A percentile compares a stretch with the other conserved stretches of the same genome.
These are phyloP conservation scores for Candida maesae DNA, from an alignment of 805 yeast species.

Conservation along the genomic window DNA sequence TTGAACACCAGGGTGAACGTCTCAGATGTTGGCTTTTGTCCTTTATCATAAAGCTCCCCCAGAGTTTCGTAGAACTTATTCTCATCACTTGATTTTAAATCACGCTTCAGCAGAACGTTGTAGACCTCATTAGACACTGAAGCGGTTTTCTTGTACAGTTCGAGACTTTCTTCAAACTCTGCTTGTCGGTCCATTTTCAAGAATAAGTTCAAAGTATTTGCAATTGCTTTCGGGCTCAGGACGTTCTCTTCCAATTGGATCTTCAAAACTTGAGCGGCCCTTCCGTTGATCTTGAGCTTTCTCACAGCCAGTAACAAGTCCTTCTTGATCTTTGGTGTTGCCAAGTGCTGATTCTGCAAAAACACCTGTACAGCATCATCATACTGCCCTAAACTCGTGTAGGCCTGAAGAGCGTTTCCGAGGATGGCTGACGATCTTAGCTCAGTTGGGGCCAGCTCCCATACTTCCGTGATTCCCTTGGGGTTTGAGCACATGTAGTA, in stretches of 20 bases:
- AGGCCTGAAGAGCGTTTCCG: constrained; percentile 13
- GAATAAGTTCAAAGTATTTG: background rate
- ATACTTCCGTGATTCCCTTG: constrained; percentile 3
- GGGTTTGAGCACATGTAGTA: constrained; percentile 8
- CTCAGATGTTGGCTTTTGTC: constrained; percentile 10
- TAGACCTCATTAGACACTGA: too few relatives aligned
- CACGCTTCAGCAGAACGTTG: constrained; percentile 13
- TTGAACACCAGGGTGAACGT: constrained; percentile 18
- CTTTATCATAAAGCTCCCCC: constrained; percentile 3
- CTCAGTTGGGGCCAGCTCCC: constrained; percentile 4
- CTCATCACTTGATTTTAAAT: background rate
- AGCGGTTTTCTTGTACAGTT: too few relatives aligned
- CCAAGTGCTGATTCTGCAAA: constrained; percentile 1
- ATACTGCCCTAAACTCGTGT: constrained; percentile 6
- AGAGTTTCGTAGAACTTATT: constrained; percentile 6
- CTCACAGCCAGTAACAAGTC: constrained; percentile 12
- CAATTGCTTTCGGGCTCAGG: constrained; percentile 1
- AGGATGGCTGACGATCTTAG: background rate
- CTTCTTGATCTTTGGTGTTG: constrained; percentile 3
- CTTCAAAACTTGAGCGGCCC: constrained; percentile 2
- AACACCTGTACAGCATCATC: constrained; percentile 4
- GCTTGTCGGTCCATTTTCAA: background rate
- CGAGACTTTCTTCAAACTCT: constrained; percentile 9
- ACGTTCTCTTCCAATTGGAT: constrained; percentile 1
- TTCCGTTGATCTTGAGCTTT: constrained; percentile 3